Base-by-base conservation (phyloP, 1,139 yeast genomes). In the Suhomyces coccinellae region DNA sequence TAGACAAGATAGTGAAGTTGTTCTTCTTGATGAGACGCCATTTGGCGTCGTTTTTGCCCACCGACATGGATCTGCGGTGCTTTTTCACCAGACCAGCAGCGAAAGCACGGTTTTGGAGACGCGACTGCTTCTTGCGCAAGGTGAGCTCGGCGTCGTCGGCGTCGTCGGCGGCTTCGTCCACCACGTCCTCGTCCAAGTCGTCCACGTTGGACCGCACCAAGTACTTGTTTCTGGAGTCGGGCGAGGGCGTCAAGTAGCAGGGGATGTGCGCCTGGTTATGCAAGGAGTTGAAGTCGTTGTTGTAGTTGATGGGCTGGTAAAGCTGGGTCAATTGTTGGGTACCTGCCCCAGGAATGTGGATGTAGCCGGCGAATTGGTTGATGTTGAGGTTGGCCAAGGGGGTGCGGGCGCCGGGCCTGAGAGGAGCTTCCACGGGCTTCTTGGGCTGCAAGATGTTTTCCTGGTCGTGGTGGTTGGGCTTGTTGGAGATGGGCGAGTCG, bases 371-470 rank as follows among this genome's bases (percentile, higher is more conserved):
- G 51, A 50, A 73, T 33, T 69, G 68, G 33, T 56, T 52, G 15
- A 68, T 64, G 50, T 60, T 60, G 50, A 74, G 65, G 41, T 63
- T 60, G 16, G 56, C 52, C 52, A 74, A 66, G 1, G 77, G 76
- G 13, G 36, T 46, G 52, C 77, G 62, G 14, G 43, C 44, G 3
- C 47, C 28, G 10, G 44, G 36, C 32, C 43, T 16, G 35, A 48
- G 48, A 13, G 41, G 43, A 36, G 47, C 47, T 48, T n/a, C 27
- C 26, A 42, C 51, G 42, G 56, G 51, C 34, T 56, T 55, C 51
- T 65, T 66, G 16, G 78, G 78, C 57, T 71, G 78, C 50, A 74
- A 62, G 39, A 73, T 67, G 51, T 74, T 74, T 52, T 74, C 79
- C 56, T 74, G 77, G 55, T 74, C 77, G 46, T 61, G 61, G 48